Evolutionary conservation across 768 basidiomycete species (phyloP), one percentile per base, ranked within the genome.

Genomic region (Trametes coccinea): DNA sequence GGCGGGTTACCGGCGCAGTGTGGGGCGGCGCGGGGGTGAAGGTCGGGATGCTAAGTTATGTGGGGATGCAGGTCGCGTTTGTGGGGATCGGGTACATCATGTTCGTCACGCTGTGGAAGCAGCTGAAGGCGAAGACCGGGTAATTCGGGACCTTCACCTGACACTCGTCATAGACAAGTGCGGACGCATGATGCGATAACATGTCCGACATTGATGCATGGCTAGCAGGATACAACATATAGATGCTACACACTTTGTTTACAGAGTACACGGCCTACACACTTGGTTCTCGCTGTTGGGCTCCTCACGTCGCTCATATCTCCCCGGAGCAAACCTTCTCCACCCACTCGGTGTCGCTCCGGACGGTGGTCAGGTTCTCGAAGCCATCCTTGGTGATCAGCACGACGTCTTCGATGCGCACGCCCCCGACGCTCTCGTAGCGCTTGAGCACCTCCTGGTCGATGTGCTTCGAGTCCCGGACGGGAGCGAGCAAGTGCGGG

Each of bases 321-420:
- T 75, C 76, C 16, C 93, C 93, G 37, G 89, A 88, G 69, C 92
- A 95, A 1, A 95, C 80, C 2, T 75, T 80, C 73, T 98, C 96
- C 7, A 98, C 69, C 86, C 91, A 94, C 2, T 81, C 85, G 3
- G 89, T 82, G 59, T 92, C 93, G 71, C 93, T 93, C 57, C 79
- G 83, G 9, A 93, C 90, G 6, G 87, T 89, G 0, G 96, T 97
- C 63, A 97, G 69, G 75, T 95, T 96, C 77, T 93, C 87, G 67
- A 81, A 84, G 6, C 92, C 92, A 11, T 80, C 78, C 59, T 79
- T 73, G 9, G 86, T 93, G 63, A 99, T 86, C 6, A 92, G 74
- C 3, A 98, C 82, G 31, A 90, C 93, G 72, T 98, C 96, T 73
- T 98, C 96, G 64, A 98, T 95, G 53, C 95, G 78, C 2, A 98